Evolutionary conservation across 192 early-diverging fungal species (phyloP), one percentile per base, ranked within the genome.

Genomic region (Radiomyces spectabilis): DNA sequence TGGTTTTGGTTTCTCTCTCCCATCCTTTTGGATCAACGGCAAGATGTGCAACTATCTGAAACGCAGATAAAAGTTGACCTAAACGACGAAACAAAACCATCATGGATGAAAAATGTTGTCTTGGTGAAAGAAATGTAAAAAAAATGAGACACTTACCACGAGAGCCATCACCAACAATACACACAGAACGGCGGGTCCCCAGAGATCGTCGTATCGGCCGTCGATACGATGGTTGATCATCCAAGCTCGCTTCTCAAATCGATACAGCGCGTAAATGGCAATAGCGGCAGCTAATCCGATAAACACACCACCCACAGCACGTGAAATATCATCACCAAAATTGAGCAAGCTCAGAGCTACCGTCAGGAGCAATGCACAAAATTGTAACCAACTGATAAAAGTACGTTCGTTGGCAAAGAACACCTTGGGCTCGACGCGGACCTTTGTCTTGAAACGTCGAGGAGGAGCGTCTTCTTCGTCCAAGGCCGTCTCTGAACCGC

Each of bases 401-500:
- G 89, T 92, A 37, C 91, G 77, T 63, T 93, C 91, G 57, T 93
- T 93, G 26, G 89, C 89, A 67, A 93, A 87, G 49, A 84, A 92
- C 10, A 86, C 81, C 73, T 93, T 93, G 24, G 91, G 87, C 49
- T 93, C 91, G 6, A 89, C 83, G 24, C 82, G 73, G 16, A 87
- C 69, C 12, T 80, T 73, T 6, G 78, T 68, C 35, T 63, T 74
- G 3, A 44, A 51, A 4, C 34, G 41, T 34, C 39, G 57, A 18
- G 30, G 24, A 15, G n/a, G 16, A 4, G 38, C 37, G 39, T 26
- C 46, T 29, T 59, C 57, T n/a, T n/a, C n/a, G n/a, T n/a, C n/a
- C n/a, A n/a, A n/a, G n/a, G n/a, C n/a, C n/a, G n/a, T n/a, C n/a
- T n/a, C n/a, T n/a, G n/a, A n/a, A n/a, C n/a, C n/a, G n/a, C n/a